Conservation (phyloP, 139 green algal species). For the Marvania coccoides region DNA sequence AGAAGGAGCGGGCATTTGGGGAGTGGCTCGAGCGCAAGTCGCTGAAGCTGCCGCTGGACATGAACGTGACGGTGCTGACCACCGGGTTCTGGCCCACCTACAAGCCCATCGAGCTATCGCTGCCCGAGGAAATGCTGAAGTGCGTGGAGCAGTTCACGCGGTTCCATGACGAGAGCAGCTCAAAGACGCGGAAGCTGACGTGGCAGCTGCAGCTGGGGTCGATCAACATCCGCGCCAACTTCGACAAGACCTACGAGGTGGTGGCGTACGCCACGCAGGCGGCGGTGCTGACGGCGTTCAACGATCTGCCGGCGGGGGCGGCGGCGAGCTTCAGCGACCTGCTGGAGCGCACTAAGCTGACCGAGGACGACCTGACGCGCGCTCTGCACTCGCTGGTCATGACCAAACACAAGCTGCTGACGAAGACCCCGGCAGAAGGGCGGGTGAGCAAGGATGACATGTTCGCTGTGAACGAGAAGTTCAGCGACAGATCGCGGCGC, state of each 20-base stretch:
- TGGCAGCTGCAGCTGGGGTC: slow-evolving; percentile 86
- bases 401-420: slow-evolving; percentile 85
- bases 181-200: slow-evolving; percentile 77
- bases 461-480: slow-evolving; percentile 83
- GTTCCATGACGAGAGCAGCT: slow-evolving; percentile 70
- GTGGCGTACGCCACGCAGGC: slow-evolving; percentile 78
- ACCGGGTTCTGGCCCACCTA: slow-evolving; percentile 84
- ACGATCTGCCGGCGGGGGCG: slow-evolving; percentile 42
- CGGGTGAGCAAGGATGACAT: slow-evolving; percentile 71
- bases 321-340: slow-evolving; percentile 73
- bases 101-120: slow-evolving; percentile 74
- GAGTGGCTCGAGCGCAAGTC: slow-evolving; percentile 51
- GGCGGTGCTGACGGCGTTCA: slow-evolving; percentile 85
- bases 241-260: slow-evolving; percentile 86
- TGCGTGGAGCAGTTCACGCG: slow-evolving; percentile 78
- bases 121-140: slow-evolving; percentile 85
- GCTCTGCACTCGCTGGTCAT: slow-evolving; percentile 81
- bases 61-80: slow-evolving; percentile 88
- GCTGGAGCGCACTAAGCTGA: slow-evolving; percentile 71
- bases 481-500: slow-evolving; percentile 82
- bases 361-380: slow-evolving; percentile 81
- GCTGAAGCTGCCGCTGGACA: slow-evolving; percentile 59
- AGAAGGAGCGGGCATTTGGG: slow-evolving; percentile 83
- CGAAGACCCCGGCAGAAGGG: slow-evolving; percentile 67
- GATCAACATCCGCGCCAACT: slow-evolving; percentile 73